Base-by-base conservation (phyloP, 139 green algal species). In the Auxenochlorella pyrenoidosa region DNA sequence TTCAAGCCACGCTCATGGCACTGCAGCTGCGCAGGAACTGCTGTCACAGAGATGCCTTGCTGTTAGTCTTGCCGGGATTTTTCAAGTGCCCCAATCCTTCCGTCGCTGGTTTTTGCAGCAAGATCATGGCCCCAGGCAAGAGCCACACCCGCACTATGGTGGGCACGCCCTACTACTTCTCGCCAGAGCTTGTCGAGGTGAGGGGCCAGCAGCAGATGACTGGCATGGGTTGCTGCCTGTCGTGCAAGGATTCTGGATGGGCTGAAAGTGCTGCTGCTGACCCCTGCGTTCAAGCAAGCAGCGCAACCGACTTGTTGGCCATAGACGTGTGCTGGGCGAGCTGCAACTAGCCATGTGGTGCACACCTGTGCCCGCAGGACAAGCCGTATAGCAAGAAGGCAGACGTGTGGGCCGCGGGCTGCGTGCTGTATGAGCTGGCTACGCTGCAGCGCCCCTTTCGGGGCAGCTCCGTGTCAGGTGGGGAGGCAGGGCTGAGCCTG, bases 351-450 rank as follows among this genome's bases (percentile, higher is more conserved):
- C 75, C 26, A 32, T 8, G 15, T 79, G 73, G n/a, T 47, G 0
- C 76, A 68, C 44, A 32, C 5, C 32, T 43, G 6, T 60, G 75
- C 36, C 19, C 83, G 70, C 79, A 92, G 91, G 92, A 90, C 51
- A 87, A 94, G 87, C 90, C 92, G 0, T 97, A 97, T 87, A 94
- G 90, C 32, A 92, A 89, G 86, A 96, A 96, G 87, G 91, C 86
- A 3, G 96, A 98, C 88, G 94, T 98, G 30, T 98, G 96, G 96
- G 93, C 94, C 0, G 80, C 96, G 22, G 96, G 96, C 30, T 97
- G 95, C 78, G 90, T 98, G 34, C 92, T 97, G 82, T 97, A 98
- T 85, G 95, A 98, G 89, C 86, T 98, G 13, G 94, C 91, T 84
- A 93, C 93, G 0, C 92, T 98, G 70, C 75, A 63, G 32, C 59